Evolutionary conservation across 2,329 filamentous ascomycete species (phyloP).

Genomic region (Gremmenia infestans): DNA sequence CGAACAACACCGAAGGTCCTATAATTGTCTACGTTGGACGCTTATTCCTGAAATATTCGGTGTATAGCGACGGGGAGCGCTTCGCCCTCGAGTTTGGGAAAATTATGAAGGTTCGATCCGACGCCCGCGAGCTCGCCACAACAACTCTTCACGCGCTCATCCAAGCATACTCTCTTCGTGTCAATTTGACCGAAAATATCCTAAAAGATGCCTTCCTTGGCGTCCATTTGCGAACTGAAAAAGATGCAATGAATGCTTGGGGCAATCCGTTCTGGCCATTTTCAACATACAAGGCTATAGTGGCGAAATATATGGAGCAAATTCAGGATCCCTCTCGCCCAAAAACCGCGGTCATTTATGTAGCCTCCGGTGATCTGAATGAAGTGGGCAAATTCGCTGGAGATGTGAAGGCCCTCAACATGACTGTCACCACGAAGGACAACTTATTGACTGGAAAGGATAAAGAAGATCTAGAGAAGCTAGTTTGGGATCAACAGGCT

Average conservation of each 20-base stretch:
- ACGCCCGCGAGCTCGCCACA: constrained; percentile 30
- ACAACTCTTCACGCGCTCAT: constrained; percentile 30
- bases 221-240: constrained; percentile 23
- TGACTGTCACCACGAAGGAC: constrained; percentile 39
- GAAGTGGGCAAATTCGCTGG: constrained; percentile 28
- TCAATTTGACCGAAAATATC: constrained; percentile 28
- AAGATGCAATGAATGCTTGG: constrained; percentile 22
- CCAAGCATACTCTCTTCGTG: constrained; percentile 22
- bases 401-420: constrained; percentile 37
- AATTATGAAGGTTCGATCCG: constrained; percentile 32
- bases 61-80: constrained; percentile 31
- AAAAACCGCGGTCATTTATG: constrained; percentile 35
- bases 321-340: constrained; percentile 33
- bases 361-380: constrained; percentile 39
- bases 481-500: constrained; percentile 43
- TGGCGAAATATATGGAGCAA: constrained; percentile 32
- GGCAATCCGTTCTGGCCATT: constrained; percentile 16
- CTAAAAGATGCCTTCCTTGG: constrained; percentile 33
- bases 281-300: constrained; percentile 34
- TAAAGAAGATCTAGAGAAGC: constrained; percentile 26
- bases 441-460: constrained; percentile 37
- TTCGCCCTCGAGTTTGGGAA: constrained; percentile 36
- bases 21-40: constrained; percentile 40
- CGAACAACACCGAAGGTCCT: neutral
- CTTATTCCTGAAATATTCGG: constrained; percentile 36